phyloP scores from a whole-genome alignment of 768 basidiomycete species.

The Kwoniella dendrophila region DNA sequence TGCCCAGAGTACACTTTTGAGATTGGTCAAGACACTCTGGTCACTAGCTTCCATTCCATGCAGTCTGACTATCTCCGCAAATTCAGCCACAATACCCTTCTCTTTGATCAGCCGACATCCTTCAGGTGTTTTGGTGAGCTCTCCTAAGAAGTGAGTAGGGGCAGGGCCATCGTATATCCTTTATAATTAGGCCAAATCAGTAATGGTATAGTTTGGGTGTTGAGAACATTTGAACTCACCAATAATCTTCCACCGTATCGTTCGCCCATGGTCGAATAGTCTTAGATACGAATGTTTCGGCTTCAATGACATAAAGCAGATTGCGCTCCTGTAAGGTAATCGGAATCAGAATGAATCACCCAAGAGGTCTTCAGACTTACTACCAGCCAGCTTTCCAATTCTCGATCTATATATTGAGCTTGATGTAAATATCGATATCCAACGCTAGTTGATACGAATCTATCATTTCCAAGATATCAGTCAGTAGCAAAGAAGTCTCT shows the following conservation, averaged over 20 bases:
- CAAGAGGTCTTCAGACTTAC: slow-evolving; percentile 63
- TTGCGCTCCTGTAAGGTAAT: slow-evolving; percentile 75
- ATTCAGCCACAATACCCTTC: slow-evolving; percentile 86
- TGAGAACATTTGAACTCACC: slow-evolving; percentile 24
- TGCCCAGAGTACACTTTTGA: slow-evolving; percentile 96
- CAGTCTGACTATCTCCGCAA: slow-evolving; percentile 82
- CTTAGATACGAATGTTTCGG: slow-evolving; percentile 81
- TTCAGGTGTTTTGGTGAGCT: slow-evolving; percentile 93
- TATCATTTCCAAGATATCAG: slow-evolving; percentile 47
- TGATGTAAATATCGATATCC: slow-evolving; percentile 92
- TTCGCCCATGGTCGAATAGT: slow-evolving; percentile 45
- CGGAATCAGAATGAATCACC: not conserved
- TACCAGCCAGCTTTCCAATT: slow-evolving; percentile 95
- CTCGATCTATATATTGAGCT: slow-evolving; percentile 87
- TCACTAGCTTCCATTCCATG: slow-evolving; percentile 85
- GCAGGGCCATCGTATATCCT: slow-evolving; percentile 61
- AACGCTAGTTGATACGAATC: slow-evolving; percentile 90
- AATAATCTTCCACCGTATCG: slow-evolving; percentile 47
- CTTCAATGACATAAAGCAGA: slow-evolving; percentile 85
- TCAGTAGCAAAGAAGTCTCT: slow-evolving; percentile 3
- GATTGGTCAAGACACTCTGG: slow-evolving; percentile 75
- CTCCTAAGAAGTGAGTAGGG: slow-evolving; percentile 95
- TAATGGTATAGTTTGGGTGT: not conserved
- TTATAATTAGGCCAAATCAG: not conserved
- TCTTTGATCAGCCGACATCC: slow-evolving; percentile 89